A percentile compares a stretch with the other conserved stretches of the same genome.
phyloP scores from a whole-genome alignment of 345 rosid genomes.

The Adansonia digitata region DNA sequence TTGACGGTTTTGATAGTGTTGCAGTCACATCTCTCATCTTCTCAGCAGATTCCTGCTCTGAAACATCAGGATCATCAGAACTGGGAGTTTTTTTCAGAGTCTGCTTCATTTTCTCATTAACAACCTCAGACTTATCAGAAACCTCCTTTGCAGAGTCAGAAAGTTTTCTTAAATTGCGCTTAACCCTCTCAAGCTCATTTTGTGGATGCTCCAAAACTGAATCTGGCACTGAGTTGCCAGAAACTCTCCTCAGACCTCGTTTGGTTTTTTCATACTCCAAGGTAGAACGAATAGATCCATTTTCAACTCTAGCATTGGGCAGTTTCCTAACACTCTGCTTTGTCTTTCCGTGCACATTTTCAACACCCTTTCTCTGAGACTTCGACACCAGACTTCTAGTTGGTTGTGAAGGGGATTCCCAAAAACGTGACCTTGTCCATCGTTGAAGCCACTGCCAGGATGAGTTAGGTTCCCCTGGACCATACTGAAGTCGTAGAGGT shows the following conservation, averaged over 20 bases:
- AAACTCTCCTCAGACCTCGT: conserved; percentile 39
- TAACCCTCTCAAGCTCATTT: conserved; percentile 47
- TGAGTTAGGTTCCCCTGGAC: conserved; percentile 54
- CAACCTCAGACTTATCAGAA: conserved; percentile 33
- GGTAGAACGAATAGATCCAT: conserved; percentile 28
- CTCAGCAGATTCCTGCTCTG: conserved; percentile 36
- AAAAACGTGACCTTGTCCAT: conserved; percentile 57
- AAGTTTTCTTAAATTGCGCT: conserved; percentile 41
- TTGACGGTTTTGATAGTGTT: conserved; percentile 24
- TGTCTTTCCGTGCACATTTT: conserved; percentile 31
- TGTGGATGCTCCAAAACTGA: conserved; percentile 40
- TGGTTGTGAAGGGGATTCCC: conserved; percentile 43
- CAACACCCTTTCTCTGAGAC: conserved; percentile 33
- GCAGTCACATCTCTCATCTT: conserved; percentile 26
- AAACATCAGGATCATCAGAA: conserved; percentile 28
- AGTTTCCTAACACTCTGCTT: conserved; percentile 45
- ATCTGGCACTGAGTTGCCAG: conserved; percentile 24
- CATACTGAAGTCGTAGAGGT: conserved; percentile 48
- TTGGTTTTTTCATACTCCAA: conserved; percentile 47
- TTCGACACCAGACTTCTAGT: conserved; percentile 30
- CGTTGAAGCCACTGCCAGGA: conserved; percentile 64
- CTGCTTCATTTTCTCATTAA: conserved; percentile 38
- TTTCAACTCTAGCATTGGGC: conserved; percentile 34
- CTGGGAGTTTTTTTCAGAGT: conserved; percentile 32
- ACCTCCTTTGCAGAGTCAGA: conserved; percentile 38